These are phyloP conservation scores for Saccharomyces pastorianus DNA, from an alignment of 1,139 yeast genomes.

Conservation along the genomic window DNA sequence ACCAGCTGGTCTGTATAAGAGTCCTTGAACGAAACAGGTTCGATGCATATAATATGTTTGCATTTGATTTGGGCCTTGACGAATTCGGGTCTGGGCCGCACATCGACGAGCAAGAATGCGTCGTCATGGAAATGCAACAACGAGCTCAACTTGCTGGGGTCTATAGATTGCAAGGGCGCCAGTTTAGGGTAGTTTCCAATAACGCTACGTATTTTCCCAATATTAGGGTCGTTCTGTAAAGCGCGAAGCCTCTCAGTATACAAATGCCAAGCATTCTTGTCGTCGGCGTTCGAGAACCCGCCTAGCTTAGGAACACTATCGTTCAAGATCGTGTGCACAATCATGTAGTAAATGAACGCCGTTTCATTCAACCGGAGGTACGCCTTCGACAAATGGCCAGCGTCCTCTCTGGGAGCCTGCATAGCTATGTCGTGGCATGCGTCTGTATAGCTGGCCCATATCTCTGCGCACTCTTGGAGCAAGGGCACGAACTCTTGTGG, in stretches of 20 bases:
- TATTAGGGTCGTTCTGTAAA: background rate
- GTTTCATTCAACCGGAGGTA: conserved; percentile 19
- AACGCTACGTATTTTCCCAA: background rate
- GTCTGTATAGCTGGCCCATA: conserved; percentile 18
- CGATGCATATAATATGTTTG: conserved; percentile 53
- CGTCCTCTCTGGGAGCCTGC: conserved; percentile 3
- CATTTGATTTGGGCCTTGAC: conserved; percentile 49
- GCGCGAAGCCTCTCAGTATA: background rate
- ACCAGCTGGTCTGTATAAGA: conserved; percentile 49
- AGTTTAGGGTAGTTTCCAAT: background rate
- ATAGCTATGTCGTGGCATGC: conserved; percentile 16
- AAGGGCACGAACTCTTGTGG: background rate
- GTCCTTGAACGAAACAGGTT: conserved; percentile 47
- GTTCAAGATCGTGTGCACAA: conserved; percentile 18
- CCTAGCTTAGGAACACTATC: conserved; percentile 14
- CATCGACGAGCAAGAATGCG: conserved; percentile 49
- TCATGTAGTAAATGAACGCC: conserved; percentile 27
- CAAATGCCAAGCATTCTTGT: background rate
- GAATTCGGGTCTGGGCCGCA: conserved; percentile 50
- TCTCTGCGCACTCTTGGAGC: conserved; percentile 19
- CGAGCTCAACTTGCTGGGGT: background rate
- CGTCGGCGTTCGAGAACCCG: background rate
- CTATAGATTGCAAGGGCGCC: background rate
- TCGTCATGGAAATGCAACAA: conserved; percentile 3
- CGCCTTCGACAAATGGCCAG: conserved; percentile 2